Evolutionary conservation across 2,329 filamentous ascomycete species (phyloP).

Genomic region (Neonectria faginata): DNA sequence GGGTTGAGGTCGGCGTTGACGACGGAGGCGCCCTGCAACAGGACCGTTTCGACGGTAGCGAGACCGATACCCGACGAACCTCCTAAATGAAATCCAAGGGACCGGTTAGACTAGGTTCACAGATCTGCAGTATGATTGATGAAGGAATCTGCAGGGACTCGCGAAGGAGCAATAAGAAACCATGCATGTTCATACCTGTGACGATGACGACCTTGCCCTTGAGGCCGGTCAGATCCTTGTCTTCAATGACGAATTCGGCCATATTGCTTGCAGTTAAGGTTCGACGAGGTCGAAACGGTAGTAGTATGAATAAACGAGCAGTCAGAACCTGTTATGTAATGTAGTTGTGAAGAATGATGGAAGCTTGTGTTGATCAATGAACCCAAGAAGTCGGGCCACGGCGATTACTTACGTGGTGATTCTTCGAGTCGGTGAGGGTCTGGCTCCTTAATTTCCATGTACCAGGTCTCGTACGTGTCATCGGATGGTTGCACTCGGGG

Average conservation of each 20-base stretch:
- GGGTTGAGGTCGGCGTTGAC: slow-evolving; percentile 65
- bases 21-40: slow-evolving; percentile 65
- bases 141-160: background rate
- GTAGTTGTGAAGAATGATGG: background rate
- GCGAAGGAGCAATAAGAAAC: slow-evolving; percentile 1
- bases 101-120: background rate
- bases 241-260: slow-evolving; percentile 59
- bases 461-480: background rate
- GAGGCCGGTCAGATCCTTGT: slow-evolving; percentile 56
- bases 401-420: background rate
- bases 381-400: background rate
- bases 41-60: slow-evolving; percentile 63
- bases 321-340: background rate
- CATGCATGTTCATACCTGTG: slow-evolving; percentile 56
- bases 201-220: slow-evolving; percentile 64
- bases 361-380: background rate
- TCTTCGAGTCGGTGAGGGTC: background rate
- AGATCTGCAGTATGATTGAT: background rate
- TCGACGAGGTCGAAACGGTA: background rate
- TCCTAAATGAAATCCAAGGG: slow-evolving; percentile 47
- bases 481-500: background rate
- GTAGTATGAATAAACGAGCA: background rate
- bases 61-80: slow-evolving; percentile 71
- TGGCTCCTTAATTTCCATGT: slow-evolving; percentile 2
- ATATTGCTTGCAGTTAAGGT: slow-evolving; percentile 46